phyloP scores from a whole-genome alignment of 2,329 filamentous ascomycete genomes.

The Gyromitra esculenta region DNA sequence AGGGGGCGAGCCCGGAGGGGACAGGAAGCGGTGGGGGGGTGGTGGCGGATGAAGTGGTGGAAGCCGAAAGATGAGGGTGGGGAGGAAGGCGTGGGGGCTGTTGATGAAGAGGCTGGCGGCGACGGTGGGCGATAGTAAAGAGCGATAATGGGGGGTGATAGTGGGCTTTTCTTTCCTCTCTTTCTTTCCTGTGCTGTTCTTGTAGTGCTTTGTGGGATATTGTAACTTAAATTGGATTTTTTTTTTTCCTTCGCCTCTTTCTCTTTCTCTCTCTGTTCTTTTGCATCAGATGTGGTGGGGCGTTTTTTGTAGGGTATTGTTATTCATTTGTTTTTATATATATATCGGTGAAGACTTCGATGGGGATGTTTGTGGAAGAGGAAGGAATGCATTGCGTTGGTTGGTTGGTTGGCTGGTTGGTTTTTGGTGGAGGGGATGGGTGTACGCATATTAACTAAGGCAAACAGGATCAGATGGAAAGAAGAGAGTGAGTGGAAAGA shows the following conservation, averaged over 20 bases:
- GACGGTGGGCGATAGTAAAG: conserved; percentile 3
- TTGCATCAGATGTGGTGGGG: conserved; percentile 21
- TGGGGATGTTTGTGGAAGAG: neutral
- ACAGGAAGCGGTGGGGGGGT: conserved; percentile 51
- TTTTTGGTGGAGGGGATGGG: neutral
- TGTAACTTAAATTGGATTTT: conserved; percentile 3
- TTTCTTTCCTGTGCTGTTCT: no score
- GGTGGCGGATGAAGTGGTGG: conserved; percentile 53
- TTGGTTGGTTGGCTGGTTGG: neutral
- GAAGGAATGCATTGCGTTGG: neutral
- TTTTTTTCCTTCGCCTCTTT: neutral
- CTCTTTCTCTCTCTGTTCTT: neutral
- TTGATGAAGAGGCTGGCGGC: conserved; percentile 1
- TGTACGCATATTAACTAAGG: neutral
- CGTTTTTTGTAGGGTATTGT: conserved; percentile 33
- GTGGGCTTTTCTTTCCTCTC: no score
- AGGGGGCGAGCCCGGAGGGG: conserved; percentile 27
- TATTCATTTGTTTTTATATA: conserved; percentile 1
- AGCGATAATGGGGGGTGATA: neutral
- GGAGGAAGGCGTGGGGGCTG: neutral
- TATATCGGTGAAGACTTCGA: neutral
- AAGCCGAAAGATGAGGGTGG: conserved; percentile 6
- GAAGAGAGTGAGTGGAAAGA: neutral
- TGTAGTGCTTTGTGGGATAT: neutral
- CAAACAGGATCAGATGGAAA: neutral